Evolutionary conservation across 139 green algal genomes (phyloP), one percentile per base, ranked within the genome.

Genomic region (Pseudopediastrum boryanum): DNA sequence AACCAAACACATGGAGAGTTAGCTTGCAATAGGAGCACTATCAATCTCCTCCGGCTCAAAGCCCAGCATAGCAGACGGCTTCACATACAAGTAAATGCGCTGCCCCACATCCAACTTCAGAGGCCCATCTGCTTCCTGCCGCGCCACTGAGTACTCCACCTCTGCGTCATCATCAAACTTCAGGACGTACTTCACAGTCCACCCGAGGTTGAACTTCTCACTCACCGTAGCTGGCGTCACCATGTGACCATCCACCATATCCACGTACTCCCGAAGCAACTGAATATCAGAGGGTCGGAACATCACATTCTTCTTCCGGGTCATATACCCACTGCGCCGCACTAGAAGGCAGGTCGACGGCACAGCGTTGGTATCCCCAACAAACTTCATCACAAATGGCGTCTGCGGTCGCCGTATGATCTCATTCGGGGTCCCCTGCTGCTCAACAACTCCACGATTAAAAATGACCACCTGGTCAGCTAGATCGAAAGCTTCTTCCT

Each of bases 311-410:
- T 80, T 62, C 88, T 94, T 94, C 39, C 78, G 2, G 0, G 83
- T 91, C 3, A 6, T 4, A 29, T 46, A 83, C 39, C 67, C 43
- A 31, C 38, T 58, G 48, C 72, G 51, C 2, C 59, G 80, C 27
- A 83, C 62, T 29, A 83, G 46, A 35, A 76, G 73, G 36, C 70
- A 89, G 13, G 38, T 73, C 3, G 88, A 72, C 0, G 92, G 89
- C 54, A 97, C 61, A 27, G 85, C 82, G 66, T 90, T 89, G 23
- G 89, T 89, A 33, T 95, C 92, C 6, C 84, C 84, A 27, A 95
- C 88, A 70, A 97, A 97, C 71, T 94, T 88, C 87, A 95, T 93
- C 38, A 96, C 92, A 85, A 97, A 97, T 13, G 93, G 92, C 8
- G 87, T 92, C 19, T 38, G 58, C 4, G 93, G 93, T 13, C 68